Base-by-base conservation (phyloP, 2,329 filamentous ascomycete genomes). In the Nigrospora osmanthi region DNA sequence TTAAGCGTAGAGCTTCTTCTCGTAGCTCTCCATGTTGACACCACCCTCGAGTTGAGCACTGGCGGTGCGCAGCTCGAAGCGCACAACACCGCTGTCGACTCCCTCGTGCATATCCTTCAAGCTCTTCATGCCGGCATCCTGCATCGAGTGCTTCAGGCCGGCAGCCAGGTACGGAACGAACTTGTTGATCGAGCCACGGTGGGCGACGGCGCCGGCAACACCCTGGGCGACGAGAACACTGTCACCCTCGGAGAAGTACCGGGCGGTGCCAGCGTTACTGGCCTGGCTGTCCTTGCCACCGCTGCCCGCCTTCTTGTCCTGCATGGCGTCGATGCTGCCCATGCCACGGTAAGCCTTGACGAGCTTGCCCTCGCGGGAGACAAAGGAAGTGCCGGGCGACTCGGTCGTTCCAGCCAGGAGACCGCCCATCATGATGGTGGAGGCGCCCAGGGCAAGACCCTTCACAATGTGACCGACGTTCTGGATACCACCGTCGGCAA, bases 381-480 rank as follows among this genome's bases (percentile, higher is more conserved):
- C 89, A 62, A 95, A 97, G 55, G 94, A 97, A 54, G 91, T 90
- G 53, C 93, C 94, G 33, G 93, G 93, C 34, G 91, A 97, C 72
- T 98, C 93, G 36, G 91, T 96, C 52, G 93, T 97, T 64, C 94
- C 93, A 42, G 93, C 93, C 53, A 98, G 80, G 43, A 98, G 83
- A 71, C 93, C 94, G 59, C 93, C 93, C 93, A 98, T 98, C 93
- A 98, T 98, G 65, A 98, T 85, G 34, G 90, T 94, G 38, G 87
- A 89, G 47, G 93, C 93, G 56, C 93, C 93, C 52, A 98, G 83
- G 39, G 93, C 85, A 54, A 98, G 83, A 64, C 90, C 91, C 79
- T 98, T 98, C 68, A 98, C 93, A 54, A 98, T 96, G 74, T 98
- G 94, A 45, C 93, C 93, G 54, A 98, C 87, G 62, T 98, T 98